These are phyloP conservation scores for Sphaerosporella brunnea DNA, from an alignment of 495 filamentous ascomycete species.

Conservation along the genomic window DNA sequence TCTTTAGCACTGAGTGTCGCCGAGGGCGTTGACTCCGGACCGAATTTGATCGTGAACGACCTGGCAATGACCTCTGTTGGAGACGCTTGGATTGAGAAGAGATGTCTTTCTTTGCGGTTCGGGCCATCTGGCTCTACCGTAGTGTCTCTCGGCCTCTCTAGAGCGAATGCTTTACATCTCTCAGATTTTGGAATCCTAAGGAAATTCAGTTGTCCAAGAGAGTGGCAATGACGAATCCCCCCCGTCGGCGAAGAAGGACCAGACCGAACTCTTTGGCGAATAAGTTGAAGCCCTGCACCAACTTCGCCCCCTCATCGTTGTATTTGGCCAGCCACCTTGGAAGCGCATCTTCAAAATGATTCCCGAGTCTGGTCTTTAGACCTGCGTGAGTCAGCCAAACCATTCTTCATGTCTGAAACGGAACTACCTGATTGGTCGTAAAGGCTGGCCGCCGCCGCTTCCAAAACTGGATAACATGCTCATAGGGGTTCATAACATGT, in stretches of 20 bases:
- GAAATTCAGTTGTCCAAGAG: not conserved
- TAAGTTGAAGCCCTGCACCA: not conserved
- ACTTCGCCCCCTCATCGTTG: not conserved
- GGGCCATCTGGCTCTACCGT: not conserved
- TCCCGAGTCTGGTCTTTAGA: not conserved
- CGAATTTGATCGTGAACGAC: not conserved
- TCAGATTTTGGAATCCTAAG: not conserved
- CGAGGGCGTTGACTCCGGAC: not conserved
- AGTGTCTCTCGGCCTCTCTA: not conserved
- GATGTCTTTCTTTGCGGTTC: not conserved
- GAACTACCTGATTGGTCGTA: not conserved
- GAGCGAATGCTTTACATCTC: not conserved
- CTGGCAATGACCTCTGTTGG: not conserved
- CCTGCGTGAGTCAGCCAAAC: not conserved
- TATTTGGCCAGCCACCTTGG: slow-evolving; percentile 4
- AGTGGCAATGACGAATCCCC: not conserved
- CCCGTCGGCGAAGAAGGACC: not conserved
- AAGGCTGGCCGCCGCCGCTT: not conserved
- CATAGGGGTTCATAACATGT: not conserved
- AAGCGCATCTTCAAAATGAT: slow-evolving; percentile 5
- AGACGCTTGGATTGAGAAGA: not conserved
- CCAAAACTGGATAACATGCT: slow-evolving; percentile 1
- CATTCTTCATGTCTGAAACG: not conserved
- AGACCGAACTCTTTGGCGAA: slow-evolving; percentile 30
- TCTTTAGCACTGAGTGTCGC: not conserved